These are phyloP conservation scores for Hypoxylon sp. DNA, from an alignment of 2,329 filamentous ascomycete species.

Conservation along the genomic window DNA sequence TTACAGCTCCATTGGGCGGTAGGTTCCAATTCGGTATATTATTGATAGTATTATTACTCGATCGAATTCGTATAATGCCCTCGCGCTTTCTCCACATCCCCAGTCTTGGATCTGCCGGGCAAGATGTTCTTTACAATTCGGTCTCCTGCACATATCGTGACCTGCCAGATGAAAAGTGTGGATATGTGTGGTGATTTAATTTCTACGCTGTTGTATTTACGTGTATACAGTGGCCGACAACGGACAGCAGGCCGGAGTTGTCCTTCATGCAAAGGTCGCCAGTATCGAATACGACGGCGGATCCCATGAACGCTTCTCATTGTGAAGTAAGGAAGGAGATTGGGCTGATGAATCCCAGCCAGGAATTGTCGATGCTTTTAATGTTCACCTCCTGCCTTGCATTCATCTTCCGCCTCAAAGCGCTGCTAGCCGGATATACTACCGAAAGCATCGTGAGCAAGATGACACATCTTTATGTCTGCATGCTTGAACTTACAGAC, in stretches of 20 bases:
- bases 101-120: constrained; percentile 13
- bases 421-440: constrained; percentile 31
- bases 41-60: constrained; percentile 4
- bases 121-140: constrained; percentile 18
- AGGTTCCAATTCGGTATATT: background rate
- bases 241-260: constrained; percentile 7
- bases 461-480: background rate
- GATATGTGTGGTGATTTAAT: constrained; percentile 16
- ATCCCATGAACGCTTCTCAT: background rate
- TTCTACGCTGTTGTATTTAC: background rate
- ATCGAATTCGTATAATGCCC: constrained; percentile 13
- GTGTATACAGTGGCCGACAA: constrained; percentile 14
- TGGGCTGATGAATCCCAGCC: constrained; percentile 5
- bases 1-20: background rate
- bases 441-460: constrained; percentile 13
- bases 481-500: constrained; percentile 16
- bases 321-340: background rate
- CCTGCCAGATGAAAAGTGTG: constrained; percentile 1
- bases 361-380: constrained; percentile 23
- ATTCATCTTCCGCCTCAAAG: constrained; percentile 33
- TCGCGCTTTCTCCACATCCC: constrained; percentile 1
- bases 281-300: constrained; percentile 16
- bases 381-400: constrained; percentile 27
- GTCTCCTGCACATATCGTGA: background rate
- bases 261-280: background rate